Evolutionary conservation across 306 rosid genomes (phyloP).

Genomic region (Lablab purpureus): DNA sequence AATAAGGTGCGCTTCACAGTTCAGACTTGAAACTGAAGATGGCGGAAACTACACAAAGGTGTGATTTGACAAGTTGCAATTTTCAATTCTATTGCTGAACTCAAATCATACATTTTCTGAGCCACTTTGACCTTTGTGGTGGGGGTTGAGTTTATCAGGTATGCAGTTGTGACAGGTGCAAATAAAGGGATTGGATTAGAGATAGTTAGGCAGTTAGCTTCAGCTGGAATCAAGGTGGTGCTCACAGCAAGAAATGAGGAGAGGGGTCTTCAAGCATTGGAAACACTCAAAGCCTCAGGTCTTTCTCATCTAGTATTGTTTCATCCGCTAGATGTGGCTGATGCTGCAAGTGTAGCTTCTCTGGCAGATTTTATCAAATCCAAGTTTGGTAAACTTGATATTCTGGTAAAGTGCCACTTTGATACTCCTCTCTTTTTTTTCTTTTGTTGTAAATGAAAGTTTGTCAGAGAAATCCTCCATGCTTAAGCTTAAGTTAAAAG

Average conservation of each 20-base stretch:
- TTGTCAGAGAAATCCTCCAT: background rate
- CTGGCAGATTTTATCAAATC: conserved; percentile 47
- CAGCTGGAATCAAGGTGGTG: conserved; percentile 52
- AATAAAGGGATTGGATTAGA: conserved; percentile 55
- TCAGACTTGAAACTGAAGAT: too few species aligned
- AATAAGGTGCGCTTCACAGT: too few species aligned
- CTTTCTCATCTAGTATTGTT: conserved; percentile 42
- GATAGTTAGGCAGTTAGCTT: conserved; percentile 46
- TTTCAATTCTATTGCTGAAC: background rate
- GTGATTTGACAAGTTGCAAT: too few species aligned
- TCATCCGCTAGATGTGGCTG: conserved; percentile 54
- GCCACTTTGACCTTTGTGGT: background rate
- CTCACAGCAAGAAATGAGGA: conserved; percentile 53
- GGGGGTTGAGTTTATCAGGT: conserved; percentile 16
- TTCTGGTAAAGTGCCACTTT: conserved; percentile 44
- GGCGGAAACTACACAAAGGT: too few species aligned
- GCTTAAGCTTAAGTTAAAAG: background rate
- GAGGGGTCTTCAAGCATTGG: conserved; percentile 52
- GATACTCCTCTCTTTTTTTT: background rate
- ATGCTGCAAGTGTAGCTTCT: conserved; percentile 50
- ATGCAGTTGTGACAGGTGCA: conserved; percentile 53
- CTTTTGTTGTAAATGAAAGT: background rate
- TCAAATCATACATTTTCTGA: background rate
- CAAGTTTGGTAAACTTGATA: conserved; percentile 52
- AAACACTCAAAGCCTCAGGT: conserved; percentile 25